A percentile compares a stretch with the other conserved stretches of the same genome.
These are phyloP conservation scores for Plectranthus barbatus DNA, from an alignment of 257 asterid species.

Conservation along the genomic window DNA sequence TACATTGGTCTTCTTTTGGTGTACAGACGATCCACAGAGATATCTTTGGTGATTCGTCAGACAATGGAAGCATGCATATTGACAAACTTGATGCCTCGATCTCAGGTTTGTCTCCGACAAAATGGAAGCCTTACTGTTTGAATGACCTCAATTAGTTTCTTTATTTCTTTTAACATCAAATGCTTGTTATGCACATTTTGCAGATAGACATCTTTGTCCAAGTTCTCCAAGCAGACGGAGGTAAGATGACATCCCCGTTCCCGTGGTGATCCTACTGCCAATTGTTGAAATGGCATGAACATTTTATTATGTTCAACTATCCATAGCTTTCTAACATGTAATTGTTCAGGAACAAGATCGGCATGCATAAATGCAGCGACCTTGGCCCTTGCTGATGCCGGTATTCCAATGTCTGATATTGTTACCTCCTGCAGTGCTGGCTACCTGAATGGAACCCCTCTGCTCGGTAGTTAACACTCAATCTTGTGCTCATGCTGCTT, in stretches of 20 bases:
- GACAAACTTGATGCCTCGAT: constrained; percentile 84
- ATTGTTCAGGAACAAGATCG: constrained; percentile 81
- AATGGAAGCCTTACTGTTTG: not conserved
- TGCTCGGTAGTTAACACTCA: constrained; percentile 50
- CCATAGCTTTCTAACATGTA: not conserved
- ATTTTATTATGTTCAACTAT: not conserved
- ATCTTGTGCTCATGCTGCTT: not conserved
- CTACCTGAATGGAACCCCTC: constrained; percentile 70
- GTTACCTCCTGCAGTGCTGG: constrained; percentile 95
- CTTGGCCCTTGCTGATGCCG: constrained; percentile 95
- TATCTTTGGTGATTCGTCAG: constrained; percentile 92
- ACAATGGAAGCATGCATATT: constrained; percentile 96
- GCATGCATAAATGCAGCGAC: constrained; percentile 99
- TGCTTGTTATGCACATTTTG: constrained; percentile 10
- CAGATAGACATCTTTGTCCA: constrained; percentile 97
- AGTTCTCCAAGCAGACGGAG: constrained; percentile 99
- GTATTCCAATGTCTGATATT: constrained; percentile 92
- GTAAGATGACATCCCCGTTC: constrained; percentile 26
- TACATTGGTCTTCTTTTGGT: constrained; percentile 8
- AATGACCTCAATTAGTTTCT: not conserved
- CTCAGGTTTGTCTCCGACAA: constrained; percentile 55
- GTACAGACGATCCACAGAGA: constrained; percentile 90
- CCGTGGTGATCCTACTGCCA: not conserved
- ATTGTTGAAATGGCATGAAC: not conserved
- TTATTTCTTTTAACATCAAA: not conserved